Percentiles rank a stretch among this genome's conserved stretches.
Evolutionary conservation across 257 asterid species (phyloP).

Genomic region (Marsdenia floribunda): DNA sequence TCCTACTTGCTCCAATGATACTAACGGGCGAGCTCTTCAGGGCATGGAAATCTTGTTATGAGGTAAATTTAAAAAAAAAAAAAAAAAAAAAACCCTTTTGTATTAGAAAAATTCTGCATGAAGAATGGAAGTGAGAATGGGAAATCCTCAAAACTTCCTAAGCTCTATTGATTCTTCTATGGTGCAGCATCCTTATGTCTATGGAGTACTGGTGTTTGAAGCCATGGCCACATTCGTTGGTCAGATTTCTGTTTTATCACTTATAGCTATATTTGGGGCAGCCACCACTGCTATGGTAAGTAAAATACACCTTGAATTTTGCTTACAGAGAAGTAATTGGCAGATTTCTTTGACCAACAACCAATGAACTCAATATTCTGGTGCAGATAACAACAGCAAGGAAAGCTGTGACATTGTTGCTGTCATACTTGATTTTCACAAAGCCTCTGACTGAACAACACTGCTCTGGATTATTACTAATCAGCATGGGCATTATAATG

Average conservation of each 20-base stretch:
- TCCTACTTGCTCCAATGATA: conserved; percentile 69
- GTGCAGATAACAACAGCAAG: conserved; percentile 79
- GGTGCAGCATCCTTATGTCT: conserved; percentile 81
- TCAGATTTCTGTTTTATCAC: conserved; percentile 80
- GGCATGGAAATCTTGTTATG: conserved; percentile 73
- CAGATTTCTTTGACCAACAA: too few relatives aligned
- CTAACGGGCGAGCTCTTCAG: conserved; percentile 66
- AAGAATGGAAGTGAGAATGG: background rate
- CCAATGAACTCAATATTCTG: background rate
- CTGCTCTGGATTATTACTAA: conserved; percentile 59
- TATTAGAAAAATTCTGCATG: background rate
- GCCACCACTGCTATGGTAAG: conserved; percentile 88
- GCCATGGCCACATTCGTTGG: conserved; percentile 89
- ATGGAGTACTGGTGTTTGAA: conserved; percentile 69
- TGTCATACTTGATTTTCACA: conserved; percentile 67
- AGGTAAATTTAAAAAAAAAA: conserved; percentile 30
- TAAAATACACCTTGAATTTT: too few relatives aligned
- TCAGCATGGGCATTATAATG: conserved; percentile 64
- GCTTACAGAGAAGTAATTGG: too few relatives aligned
- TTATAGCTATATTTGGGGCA: conserved; percentile 81
- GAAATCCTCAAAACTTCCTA: background rate
- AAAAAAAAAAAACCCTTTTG: too few relatives aligned
- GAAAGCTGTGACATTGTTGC: conserved; percentile 79
- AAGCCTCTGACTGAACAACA: conserved; percentile 82
- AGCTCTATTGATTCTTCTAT: background rate